A percentile compares a stretch with the other conserved stretches of the same genome.
Conservation (phyloP, 306 rosid species). For the Datisca glomerata region DNA sequence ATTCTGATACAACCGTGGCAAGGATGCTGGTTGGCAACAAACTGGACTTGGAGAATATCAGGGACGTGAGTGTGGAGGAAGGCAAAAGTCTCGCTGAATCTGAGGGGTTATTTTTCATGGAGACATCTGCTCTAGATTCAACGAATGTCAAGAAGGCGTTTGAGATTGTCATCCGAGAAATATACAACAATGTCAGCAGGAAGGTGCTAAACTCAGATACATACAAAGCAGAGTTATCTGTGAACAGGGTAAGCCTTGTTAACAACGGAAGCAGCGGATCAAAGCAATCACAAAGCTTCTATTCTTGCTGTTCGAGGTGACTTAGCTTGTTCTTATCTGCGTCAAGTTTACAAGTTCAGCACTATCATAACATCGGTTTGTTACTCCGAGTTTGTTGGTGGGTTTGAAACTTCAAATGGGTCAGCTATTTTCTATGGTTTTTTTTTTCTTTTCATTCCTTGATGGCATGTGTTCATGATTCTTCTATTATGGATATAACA, state of each 20-base stretch:
- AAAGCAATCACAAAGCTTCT: constrained; percentile 38
- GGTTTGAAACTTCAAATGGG: constrained; percentile 11
- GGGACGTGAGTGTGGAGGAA: constrained; percentile 76
- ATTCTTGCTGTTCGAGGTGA: constrained; percentile 84
- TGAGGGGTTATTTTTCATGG: constrained; percentile 92
- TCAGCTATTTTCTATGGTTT: constrained; percentile 7
- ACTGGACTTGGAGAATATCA: constrained; percentile 66
- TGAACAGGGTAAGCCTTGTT: constrained; percentile 81
- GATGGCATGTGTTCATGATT: constrained; percentile 4
- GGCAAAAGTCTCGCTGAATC: constrained; percentile 85
- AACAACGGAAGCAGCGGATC: constrained; percentile 39
- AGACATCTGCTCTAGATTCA: constrained; percentile 84
- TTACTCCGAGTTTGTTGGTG: constrained; percentile 18
- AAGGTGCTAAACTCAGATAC: constrained; percentile 85
- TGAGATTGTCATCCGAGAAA: constrained; percentile 78
- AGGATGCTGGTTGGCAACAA: constrained; percentile 93
- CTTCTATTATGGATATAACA: constrained; percentile 21
- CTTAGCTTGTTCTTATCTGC: constrained; percentile 4
- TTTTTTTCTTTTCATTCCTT: constrained; percentile 19
- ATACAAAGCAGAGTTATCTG: constrained; percentile 87
- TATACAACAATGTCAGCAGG: constrained; percentile 82
- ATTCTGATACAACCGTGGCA: constrained; percentile 81
- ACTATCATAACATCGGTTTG: constrained; percentile 16
- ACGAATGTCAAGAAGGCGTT: constrained; percentile 78
- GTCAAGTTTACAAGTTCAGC: constrained; percentile 9